A percentile compares a stretch with the other conserved stretches of the same genome.
These are phyloP conservation scores for Fusarium concolor DNA, from an alignment of 2,329 filamentous ascomycete genomes.

Conservation along the genomic window DNA sequence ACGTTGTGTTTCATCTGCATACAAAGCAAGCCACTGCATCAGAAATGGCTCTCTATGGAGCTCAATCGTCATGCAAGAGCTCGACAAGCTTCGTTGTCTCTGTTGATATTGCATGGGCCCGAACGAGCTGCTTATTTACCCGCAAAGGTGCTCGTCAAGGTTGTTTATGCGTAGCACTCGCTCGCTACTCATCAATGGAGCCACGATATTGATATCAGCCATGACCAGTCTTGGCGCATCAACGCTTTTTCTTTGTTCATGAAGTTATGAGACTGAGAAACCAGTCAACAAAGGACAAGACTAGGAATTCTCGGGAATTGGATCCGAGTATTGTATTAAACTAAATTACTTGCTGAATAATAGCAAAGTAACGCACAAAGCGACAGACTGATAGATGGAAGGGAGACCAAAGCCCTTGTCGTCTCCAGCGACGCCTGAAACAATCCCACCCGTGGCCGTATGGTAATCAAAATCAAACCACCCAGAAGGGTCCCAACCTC, in stretches of 20 bases:
- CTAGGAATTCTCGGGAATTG: conserved; percentile 23
- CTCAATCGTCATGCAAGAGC: conserved; percentile 26
- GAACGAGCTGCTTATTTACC: neutral
- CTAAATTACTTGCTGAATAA: conserved; percentile 16
- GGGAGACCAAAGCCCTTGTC: conserved; percentile 39
- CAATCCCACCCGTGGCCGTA: conserved; percentile 33
- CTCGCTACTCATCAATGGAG: conserved; percentile 8
- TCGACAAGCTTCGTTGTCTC: conserved; percentile 10
- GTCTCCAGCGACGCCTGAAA: conserved; percentile 39
- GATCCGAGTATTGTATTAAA: conserved; percentile 24
- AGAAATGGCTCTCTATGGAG: conserved; percentile 29
- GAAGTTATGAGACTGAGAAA: conserved; percentile 9
- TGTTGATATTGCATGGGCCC: neutral
- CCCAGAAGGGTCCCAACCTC: conserved; percentile 26
- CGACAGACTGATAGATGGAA: conserved; percentile 20
- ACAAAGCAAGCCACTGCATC: conserved; percentile 41
- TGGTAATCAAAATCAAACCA: conserved; percentile 40
- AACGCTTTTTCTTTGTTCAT: conserved; percentile 6
- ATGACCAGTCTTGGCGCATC: conserved; percentile 9
- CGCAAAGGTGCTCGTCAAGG: conserved; percentile 25
- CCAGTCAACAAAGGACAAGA: conserved; percentile 19
- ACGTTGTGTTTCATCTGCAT: conserved; percentile 35
- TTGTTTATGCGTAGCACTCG: conserved; percentile 4
- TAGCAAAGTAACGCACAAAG: conserved; percentile 15
- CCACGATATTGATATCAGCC: conserved; percentile 15